Base-by-base conservation (phyloP, 2,329 filamentous ascomycete genomes). In the Pleomassaria siparia region DNA sequence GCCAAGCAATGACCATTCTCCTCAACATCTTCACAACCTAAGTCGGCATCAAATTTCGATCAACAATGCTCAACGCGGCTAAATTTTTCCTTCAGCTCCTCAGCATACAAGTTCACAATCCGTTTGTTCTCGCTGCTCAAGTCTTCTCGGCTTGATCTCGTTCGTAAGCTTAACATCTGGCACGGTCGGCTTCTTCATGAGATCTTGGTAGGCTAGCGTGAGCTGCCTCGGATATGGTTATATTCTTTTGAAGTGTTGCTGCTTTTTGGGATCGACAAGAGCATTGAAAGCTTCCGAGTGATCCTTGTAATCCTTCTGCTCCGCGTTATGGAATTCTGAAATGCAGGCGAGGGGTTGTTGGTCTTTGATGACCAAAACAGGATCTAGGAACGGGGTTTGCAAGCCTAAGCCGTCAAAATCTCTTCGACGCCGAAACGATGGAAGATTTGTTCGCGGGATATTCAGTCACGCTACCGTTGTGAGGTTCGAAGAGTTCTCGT, bases 341-440 rank as follows among this genome's bases (percentile, higher is more conserved):
- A 77, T 61, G 32, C 73, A 32, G 63, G 67, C 43, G 72, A 71
- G 16, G 70, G 70, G 68, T 26, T 52, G 26, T n/a, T 51, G 32
- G 18, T 47, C 46, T 13, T 47, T 49, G 22, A 76, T 72, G n/a
- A 70, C 58, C 18, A 77, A 66, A 11, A 77, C 67, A 1, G 68
- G 54, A 25, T n/a, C n/a, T n/a, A 79, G 69, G 53, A 77, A 75
- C 0, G 76, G 76, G 46, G 76, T 79, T 25, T 70, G 62, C 1
- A 79, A 65, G 3, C 73, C 73, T 9, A 79, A 62, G 1, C 76
- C 76, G 3, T 76, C 76, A 15, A 77, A 64, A 44, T 74, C 72
- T 24, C 62, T 2, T 62, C 49, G n/a, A 75, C 66, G 7, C 70
- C 68, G 49, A 85, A 86, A 0, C 78, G 76, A 5, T 73, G 55